Conservation (phyloP, 176 grass and related monocot genomes). For the Eleusine indica region DNA sequence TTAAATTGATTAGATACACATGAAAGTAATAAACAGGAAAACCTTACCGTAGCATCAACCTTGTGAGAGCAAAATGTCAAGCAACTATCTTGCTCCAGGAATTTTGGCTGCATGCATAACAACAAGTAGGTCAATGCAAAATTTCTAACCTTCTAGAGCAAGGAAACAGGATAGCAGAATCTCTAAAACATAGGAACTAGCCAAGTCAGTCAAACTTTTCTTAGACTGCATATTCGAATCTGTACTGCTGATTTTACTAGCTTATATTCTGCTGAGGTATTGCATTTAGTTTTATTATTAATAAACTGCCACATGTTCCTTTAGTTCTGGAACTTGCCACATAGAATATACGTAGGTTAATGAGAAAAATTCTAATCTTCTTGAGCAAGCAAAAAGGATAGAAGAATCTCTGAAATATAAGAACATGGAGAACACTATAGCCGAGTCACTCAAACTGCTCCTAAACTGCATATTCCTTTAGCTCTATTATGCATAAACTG, state of each 20-base stretch:
- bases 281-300: neutral
- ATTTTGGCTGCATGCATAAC: slow-evolving; percentile 66
- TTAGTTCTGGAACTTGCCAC: neutral
- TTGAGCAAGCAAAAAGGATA: slow-evolving; percentile 28
- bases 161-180: slow-evolving; percentile 15
- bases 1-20: neutral
- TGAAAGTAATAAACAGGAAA: slow-evolving; percentile 8
- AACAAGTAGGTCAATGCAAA: slow-evolving; percentile 29
- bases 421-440: slow-evolving; percentile 18
- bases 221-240: slow-evolving; percentile 5
- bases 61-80: slow-evolving; percentile 82
- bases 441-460: neutral
- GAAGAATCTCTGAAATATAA: slow-evolving; percentile 1
- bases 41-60: slow-evolving; percentile 70
- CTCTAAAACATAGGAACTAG: slow-evolving; percentile 20
- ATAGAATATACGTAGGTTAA: slow-evolving; percentile 15
- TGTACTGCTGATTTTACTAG: neutral
- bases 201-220: neutral
- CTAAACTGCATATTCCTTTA: neutral
- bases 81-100: slow-evolving; percentile 73
- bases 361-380: neutral
- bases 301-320: neutral
- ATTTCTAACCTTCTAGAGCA: neutral
- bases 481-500: neutral
- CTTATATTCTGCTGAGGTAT: slow-evolving; percentile 12